Evolutionary conservation across 768 basidiomycete genomes (phyloP).

Genomic region (Boletus vermiculosoides): DNA sequence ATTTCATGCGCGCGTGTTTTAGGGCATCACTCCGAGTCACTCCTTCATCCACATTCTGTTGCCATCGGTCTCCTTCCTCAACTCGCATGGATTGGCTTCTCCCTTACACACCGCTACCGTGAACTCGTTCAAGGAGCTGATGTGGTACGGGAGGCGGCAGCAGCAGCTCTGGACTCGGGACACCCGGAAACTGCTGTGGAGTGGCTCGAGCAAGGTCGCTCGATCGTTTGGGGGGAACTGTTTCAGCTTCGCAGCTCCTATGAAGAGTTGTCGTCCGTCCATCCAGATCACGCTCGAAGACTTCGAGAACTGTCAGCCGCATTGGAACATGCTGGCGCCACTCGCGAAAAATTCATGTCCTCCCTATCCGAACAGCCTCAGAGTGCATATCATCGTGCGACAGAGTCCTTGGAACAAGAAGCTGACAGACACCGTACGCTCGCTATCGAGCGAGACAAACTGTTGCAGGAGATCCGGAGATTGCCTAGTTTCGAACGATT

Average conservation of each 20-base stretch:
- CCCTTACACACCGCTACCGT: background rate
- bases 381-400: background rate
- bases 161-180: slow-evolving; percentile 1
- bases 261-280: background rate
- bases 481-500: background rate
- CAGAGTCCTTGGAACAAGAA: background rate
- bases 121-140: background rate
- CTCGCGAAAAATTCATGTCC: background rate
- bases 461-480: background rate
- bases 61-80: background rate
- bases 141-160: slow-evolving; percentile 7
- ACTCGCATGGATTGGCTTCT: background rate
- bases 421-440: background rate
- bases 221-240: slow-evolving; percentile 11
- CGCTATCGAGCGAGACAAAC: background rate
- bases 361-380: background rate
- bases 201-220: slow-evolving; percentile 22
- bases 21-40: too few relatives aligned
- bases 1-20: too few relatives aligned
- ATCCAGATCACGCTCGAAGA: slow-evolving; percentile 7
- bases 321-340: background rate
- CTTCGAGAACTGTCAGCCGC: background rate
- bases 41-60: background rate
- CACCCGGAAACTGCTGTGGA: slow-evolving; percentile 6
- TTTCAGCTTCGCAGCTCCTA: slow-evolving; percentile 11